Percentiles rank a stretch among this genome's conserved stretches.
Evolutionary conservation across 176 grass and related monocot species (phyloP).

Genomic region (Phyllostachys edulis): DNA sequence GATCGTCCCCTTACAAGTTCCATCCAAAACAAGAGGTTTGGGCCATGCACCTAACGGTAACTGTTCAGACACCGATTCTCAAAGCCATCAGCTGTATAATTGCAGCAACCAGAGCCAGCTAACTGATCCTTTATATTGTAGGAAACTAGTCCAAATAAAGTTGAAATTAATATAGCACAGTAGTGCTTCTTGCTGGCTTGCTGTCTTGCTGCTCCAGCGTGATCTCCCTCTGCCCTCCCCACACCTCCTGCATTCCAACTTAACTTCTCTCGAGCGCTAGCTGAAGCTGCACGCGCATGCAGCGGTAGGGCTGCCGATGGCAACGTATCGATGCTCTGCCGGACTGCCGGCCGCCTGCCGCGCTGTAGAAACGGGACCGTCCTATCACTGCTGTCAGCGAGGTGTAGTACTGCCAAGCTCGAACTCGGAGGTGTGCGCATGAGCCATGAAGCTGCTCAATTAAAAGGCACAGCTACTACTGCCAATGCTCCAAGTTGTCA

Average conservation of each 20-base stretch:
- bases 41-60: neutral
- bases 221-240: neutral
- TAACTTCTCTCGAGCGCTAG: neutral
- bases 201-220: neutral
- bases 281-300: neutral
- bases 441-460: constrained; percentile 3
- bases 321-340: neutral
- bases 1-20: too few relatives aligned
- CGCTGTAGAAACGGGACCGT: constrained; percentile 30
- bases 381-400: constrained; percentile 15
- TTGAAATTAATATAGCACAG: neutral
- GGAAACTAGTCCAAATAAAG: neutral
- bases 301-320: neutral
- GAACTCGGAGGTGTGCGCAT: neutral
- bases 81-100: neutral
- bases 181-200: neutral
- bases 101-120: neutral
- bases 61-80: neutral
- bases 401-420: neutral
- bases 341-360: neutral
- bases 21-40: neutral
- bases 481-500: constrained; percentile 25
- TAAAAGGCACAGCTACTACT: constrained; percentile 17
- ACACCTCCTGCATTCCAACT: neutral
- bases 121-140: neutral